phyloP scores from a whole-genome alignment of 2,329 filamentous ascomycete genomes.

The Microsporum ferrugineum region DNA sequence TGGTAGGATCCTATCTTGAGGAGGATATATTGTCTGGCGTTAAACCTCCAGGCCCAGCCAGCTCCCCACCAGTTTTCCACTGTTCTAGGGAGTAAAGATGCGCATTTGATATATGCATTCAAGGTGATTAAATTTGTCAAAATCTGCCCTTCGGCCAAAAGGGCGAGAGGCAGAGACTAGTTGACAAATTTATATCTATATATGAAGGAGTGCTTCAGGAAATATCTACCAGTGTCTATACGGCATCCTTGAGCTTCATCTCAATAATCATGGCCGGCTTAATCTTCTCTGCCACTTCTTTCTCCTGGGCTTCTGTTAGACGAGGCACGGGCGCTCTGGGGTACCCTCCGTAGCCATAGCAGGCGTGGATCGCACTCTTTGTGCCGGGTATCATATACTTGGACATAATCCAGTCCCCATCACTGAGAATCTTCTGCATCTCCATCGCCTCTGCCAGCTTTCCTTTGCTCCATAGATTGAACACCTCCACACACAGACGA shows the following conservation, averaged over 20 bases:
- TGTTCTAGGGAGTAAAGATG: too few species aligned
- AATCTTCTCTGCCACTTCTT: conserved; percentile 87
- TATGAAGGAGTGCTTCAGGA: too few species aligned
- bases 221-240: not conserved
- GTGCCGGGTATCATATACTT: conserved; percentile 57
- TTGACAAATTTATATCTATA: too few species aligned
- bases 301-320: conserved; percentile 71
- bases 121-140: too few species aligned
- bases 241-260: conserved; percentile 1
- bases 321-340: conserved; percentile 42
- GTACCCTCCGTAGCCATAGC: conserved; percentile 53
- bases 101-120: too few species aligned
- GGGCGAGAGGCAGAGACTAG: too few species aligned
- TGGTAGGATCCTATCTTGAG: too few species aligned
- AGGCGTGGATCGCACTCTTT: conserved; percentile 52
- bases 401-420: conserved; percentile 58
- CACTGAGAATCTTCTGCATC: conserved; percentile 53
- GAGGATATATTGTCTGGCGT: too few species aligned
- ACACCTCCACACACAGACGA: conserved; percentile 50
- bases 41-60: too few species aligned
- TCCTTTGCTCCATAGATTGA: conserved; percentile 49
- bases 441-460: conserved; percentile 48
- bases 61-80: too few species aligned
- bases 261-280: conserved; percentile 39
- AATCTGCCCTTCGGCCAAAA: too few species aligned